Evolutionary conservation across 306 rosid species (phyloP).

Genomic region (Vachellia pachyceras): DNA sequence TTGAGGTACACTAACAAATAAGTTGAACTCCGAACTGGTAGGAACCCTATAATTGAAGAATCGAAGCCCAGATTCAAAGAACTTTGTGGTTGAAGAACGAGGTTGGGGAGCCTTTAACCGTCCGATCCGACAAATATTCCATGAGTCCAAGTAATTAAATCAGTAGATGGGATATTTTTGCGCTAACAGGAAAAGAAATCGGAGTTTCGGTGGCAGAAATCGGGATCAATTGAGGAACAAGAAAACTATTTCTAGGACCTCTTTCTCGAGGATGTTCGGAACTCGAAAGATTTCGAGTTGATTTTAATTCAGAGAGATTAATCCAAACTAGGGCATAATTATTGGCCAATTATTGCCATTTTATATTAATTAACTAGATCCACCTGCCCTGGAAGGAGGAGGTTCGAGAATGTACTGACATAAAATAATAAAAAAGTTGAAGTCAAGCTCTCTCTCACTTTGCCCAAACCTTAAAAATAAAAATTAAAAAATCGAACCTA

Average conservation of each 20-base stretch:
- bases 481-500: too few species aligned
- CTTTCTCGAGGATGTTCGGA: neutral
- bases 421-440: too few species aligned
- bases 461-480: too few species aligned
- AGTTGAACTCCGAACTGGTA: neutral
- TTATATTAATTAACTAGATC: neutral
- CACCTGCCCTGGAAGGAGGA: too few species aligned
- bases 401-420: too few species aligned
- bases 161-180: conserved; percentile 11
- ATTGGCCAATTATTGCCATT: neutral
- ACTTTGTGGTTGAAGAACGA: neutral
- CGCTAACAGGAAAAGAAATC: too few species aligned
- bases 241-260: neutral
- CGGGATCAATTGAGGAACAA: neutral
- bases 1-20: neutral
- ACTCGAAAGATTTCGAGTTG: too few species aligned
- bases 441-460: too few species aligned
- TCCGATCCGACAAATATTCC: conserved; percentile 40
- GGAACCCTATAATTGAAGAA: neutral
- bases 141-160: conserved; percentile 14
- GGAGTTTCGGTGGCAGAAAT: neutral
- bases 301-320: neutral
- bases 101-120: conserved; percentile 20
- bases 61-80: neutral
- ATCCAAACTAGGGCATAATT: neutral